A percentile compares a stretch with the other conserved stretches of the same genome.
phyloP scores from a whole-genome alignment of 2,329 filamentous ascomycete species.

The Helicocarpus griseus region DNA sequence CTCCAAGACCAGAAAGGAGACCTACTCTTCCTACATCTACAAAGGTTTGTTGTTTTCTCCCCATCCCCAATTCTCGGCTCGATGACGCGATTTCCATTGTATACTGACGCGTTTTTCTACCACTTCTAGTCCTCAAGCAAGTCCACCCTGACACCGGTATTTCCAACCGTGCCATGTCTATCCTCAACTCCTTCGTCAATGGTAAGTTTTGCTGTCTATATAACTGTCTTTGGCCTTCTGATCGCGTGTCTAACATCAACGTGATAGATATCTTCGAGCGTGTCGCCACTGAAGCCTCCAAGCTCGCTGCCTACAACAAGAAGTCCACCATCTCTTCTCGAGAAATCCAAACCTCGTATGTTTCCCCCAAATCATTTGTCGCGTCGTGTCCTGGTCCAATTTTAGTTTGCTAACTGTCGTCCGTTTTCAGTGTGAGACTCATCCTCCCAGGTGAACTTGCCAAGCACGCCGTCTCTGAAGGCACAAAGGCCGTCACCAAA shows the following conservation, averaged over 20 bases:
- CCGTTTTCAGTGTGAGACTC: conserved; percentile 59
- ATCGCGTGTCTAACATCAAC: neutral
- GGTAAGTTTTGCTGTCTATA: conserved; percentile 46
- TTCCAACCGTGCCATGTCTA: conserved; percentile 99
- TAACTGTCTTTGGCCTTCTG: no score
- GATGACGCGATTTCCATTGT: conserved; percentile 5
- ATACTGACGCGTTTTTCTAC: conserved; percentile 30
- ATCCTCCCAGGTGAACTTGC: conserved; percentile 98
- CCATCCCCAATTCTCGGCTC: conserved; percentile 4
- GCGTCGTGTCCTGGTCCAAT: neutral
- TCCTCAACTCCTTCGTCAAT: conserved; percentile 99
- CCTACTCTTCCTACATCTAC: conserved; percentile 99
- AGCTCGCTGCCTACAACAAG: conserved; percentile 99
- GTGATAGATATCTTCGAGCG: conserved; percentile 91
- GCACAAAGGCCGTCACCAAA: conserved; percentile 99
- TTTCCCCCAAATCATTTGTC: conserved; percentile 11
- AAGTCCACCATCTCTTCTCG: conserved; percentile 99
- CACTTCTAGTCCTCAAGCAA: conserved; percentile 82
- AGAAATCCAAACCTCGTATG: conserved; percentile 94
- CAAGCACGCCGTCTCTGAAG: conserved; percentile 99
- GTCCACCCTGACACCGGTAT: conserved; percentile 99
- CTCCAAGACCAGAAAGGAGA: conserved; percentile 99
- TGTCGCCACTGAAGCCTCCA: conserved; percentile 95
- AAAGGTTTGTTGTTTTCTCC: conserved; percentile 59
- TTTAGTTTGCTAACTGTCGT: neutral